A percentile compares a stretch with the other conserved stretches of the same genome.
Conservation (phyloP, 176 grass and related monocot species). For the Juncus effusus region DNA sequence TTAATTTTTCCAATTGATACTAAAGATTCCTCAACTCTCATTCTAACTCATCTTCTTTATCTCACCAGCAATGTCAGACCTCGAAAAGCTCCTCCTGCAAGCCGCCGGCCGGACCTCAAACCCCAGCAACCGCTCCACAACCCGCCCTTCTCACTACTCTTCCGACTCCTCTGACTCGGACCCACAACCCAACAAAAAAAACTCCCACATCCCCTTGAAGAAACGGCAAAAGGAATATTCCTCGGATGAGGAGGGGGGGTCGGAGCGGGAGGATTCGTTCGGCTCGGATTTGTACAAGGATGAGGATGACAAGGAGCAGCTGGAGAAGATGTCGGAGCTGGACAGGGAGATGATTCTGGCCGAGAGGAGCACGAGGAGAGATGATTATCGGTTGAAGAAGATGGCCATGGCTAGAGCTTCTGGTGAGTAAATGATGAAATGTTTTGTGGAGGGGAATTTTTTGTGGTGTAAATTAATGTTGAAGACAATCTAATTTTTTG, state of each 20-base stretch:
- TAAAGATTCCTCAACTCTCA: too few relatives aligned
- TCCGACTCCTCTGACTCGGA: constrained; percentile 55
- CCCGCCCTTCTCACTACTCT: constrained; percentile 29
- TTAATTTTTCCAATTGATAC: too few relatives aligned
- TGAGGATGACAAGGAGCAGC: constrained; percentile 73
- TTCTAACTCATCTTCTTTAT: too few relatives aligned
- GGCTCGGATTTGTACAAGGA: constrained; percentile 95
- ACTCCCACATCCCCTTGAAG: constrained; percentile 84
- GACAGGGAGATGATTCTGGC: constrained; percentile 73
- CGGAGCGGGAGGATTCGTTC: constrained; percentile 64
- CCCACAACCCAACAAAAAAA: constrained; percentile 35
- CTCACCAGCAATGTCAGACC: neutral
- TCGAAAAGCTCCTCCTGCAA: constrained; percentile 73
- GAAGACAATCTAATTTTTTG: too few relatives aligned
- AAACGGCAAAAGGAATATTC: constrained; percentile 52
- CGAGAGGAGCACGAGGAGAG: constrained; percentile 43
- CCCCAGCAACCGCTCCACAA: constrained; percentile 16
- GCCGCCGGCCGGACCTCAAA: constrained; percentile 54
- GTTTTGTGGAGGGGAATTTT: too few relatives aligned
- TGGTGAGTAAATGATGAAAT: constrained; percentile 9
- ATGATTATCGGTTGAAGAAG: constrained; percentile 76
- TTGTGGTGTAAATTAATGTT: too few relatives aligned
- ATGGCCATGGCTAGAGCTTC: constrained; percentile 48
- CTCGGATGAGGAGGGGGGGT: constrained; percentile 34
- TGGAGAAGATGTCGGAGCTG: constrained; percentile 68